Percentiles rank a stretch among this genome's conserved stretches.
Conservation (phyloP, 805 yeast species). For the Dipodascus geniculatus region DNA sequence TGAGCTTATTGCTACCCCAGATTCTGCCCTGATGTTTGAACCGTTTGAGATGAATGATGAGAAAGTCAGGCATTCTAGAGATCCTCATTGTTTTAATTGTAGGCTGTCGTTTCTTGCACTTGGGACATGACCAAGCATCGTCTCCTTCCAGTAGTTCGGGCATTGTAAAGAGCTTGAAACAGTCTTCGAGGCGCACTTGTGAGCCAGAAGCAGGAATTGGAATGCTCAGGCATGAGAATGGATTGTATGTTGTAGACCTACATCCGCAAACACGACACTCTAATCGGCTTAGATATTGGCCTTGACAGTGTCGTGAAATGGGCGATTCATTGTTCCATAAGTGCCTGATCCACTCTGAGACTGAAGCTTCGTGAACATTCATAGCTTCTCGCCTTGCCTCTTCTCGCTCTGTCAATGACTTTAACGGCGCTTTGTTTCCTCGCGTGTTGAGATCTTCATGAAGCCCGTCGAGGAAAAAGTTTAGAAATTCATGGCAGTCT, state of each 20-base stretch:
- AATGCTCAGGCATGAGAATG: slow-evolving; percentile 66
- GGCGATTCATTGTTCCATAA: slow-evolving; percentile 66
- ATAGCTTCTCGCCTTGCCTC: slow-evolving; percentile 60
- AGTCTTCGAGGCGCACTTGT: slow-evolving; percentile 38
- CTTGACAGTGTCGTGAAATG: slow-evolving; percentile 74
- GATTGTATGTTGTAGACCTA: slow-evolving; percentile 78
- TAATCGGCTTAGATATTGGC: slow-evolving; percentile 74
- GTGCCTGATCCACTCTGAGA: slow-evolving; percentile 88
- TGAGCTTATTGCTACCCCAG: slow-evolving; percentile 37
- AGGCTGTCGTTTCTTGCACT: slow-evolving; percentile 49
- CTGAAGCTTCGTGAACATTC: slow-evolving; percentile 70
- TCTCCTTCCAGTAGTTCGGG: slow-evolving; percentile 65
- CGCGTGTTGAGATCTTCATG: slow-evolving; percentile 74
- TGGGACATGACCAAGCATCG: slow-evolving; percentile 77
- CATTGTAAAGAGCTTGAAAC: slow-evolving; percentile 67
- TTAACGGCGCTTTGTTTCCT: slow-evolving; percentile 41
- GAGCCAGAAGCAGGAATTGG: slow-evolving; percentile 53
- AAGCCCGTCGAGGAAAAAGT: slow-evolving; percentile 59
- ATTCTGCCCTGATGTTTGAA: slow-evolving; percentile 34
- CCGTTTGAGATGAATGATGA: slow-evolving; percentile 78
- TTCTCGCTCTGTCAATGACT: slow-evolving; percentile 57
- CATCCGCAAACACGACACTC: slow-evolving; percentile 58
- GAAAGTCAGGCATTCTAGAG: slow-evolving; percentile 64
- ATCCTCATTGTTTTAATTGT: slow-evolving; percentile 62
- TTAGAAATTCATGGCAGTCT: slow-evolving; percentile 75